Evolutionary conservation across 371 early-diverging fungal species (phyloP), one percentile per base, ranked within the genome.

Genomic region (Encephalitozoon romaleae): DNA sequence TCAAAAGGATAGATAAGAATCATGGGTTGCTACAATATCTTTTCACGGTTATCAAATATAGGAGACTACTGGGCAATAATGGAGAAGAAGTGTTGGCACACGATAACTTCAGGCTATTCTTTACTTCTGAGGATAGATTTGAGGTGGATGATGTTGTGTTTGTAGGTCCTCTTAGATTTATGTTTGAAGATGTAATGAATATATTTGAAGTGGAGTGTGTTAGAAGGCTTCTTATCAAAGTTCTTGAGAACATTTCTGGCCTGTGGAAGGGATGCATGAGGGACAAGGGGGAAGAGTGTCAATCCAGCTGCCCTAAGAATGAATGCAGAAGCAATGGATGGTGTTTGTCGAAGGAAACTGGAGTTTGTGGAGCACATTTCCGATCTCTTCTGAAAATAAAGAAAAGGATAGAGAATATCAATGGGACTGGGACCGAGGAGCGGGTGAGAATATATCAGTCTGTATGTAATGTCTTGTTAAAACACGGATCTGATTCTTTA

Each of bases 1-100:
- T 98, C 18, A 98, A 96, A 84, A 96, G 96, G 86, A 90, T 98
- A 84, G 97, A 98, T 83, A 85, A 94, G 77, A 73, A 73, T 38
- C 12, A 45, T 3, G 71, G 49, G 39, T 34, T 80, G 45, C 23
- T 64, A 18, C 72, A 77, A 18, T 77, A 66, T 72, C 51, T 80
- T 21, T 38, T 15, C 38, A 52, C 77, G 0, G 73, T 76, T 9
- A 28, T 80, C n/a, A 51, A 47, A n/a, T 28, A 77, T n/a, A 67
- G 77, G 28, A 69, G 23, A 34, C 11, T 77, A 9, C 15, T 64
- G 9, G 47, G 34, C 26, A 59, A 32, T 30, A 45, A 63, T 23
- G 77, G 77, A 47, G 45, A 47, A 42, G 45, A 32, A 8, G 28
- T 80, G n/a, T 1, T 23, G 2, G 77, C 73, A 45, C 34, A 73